Evolutionary conservation across 1,284 basidiomycete species (phyloP).

Genomic region (Takashimella koratensis): DNA sequence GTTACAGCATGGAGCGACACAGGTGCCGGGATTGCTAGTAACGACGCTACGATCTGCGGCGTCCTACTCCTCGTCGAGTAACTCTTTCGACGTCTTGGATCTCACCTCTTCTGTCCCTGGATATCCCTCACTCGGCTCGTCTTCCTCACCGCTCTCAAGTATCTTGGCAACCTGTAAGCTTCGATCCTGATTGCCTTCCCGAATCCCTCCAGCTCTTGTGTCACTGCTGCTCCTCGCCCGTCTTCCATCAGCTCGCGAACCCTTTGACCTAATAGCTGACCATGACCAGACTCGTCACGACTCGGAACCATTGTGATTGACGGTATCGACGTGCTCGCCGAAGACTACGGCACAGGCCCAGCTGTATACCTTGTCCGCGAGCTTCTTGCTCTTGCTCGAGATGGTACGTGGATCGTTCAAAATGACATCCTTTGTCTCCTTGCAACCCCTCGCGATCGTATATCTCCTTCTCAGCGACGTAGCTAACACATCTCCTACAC

Average conservation of each 20-base stretch:
- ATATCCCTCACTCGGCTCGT: constrained; percentile 10
- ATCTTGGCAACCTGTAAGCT: background rate
- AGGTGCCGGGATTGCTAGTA: background rate
- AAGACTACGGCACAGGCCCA: constrained; percentile 27
- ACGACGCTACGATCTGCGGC: background rate
- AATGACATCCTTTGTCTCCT: background rate
- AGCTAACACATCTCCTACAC: background rate
- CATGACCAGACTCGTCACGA: background rate
- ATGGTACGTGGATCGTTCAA: background rate
- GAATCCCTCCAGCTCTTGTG: too few relatives aligned
- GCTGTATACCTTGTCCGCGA: constrained; percentile 27
- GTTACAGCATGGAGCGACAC: background rate
- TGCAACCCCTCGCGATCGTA: background rate
- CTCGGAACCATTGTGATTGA: constrained; percentile 33
- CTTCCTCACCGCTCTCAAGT: background rate
- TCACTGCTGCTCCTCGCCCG: background rate
- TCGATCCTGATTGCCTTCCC: too few relatives aligned
- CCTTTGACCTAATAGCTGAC: background rate
- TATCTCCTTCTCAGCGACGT: background rate
- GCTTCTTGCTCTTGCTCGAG: constrained; percentile 14
- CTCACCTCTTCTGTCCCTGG: constrained; percentile 24
- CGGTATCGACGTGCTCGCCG: constrained; percentile 38
- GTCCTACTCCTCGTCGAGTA: background rate
- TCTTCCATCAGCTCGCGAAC: background rate
- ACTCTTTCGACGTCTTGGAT: constrained; percentile 19